Conservation (phyloP, 345 rosid genomes). For the Citrus cavaleriei region DNA sequence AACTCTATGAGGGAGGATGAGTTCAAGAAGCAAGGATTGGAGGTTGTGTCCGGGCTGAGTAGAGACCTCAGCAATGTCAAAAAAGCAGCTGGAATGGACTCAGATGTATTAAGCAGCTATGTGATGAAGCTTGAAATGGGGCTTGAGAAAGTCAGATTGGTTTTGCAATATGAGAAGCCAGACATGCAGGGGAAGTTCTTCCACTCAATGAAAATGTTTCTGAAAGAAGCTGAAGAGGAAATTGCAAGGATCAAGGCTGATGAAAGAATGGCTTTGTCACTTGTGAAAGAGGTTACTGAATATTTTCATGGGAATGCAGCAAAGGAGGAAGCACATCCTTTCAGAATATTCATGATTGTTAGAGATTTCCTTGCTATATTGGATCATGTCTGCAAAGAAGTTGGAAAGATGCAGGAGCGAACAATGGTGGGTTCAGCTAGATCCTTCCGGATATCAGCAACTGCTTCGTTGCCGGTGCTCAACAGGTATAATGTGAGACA, state of each 20-base stretch:
- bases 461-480: slow-evolving; percentile 80
- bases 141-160: slow-evolving; percentile 67
- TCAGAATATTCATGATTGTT: slow-evolving; percentile 85
- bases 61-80: slow-evolving; percentile 81
- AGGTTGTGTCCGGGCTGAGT: slow-evolving; percentile 84
- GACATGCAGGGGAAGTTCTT: slow-evolving; percentile 68
- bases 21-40: slow-evolving; percentile 84
- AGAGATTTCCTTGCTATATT: slow-evolving; percentile 75
- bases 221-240: slow-evolving; percentile 81
- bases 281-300: slow-evolving; percentile 87
- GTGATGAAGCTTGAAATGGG: slow-evolving; percentile 82
- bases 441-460: slow-evolving; percentile 77
- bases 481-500: slow-evolving; percentile 60
- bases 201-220: slow-evolving; percentile 60
- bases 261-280: slow-evolving; percentile 68
- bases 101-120: slow-evolving; percentile 83
- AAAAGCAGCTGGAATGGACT: slow-evolving; percentile 96
- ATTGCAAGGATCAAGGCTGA: slow-evolving; percentile 59
- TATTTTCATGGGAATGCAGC: slow-evolving; percentile 86
- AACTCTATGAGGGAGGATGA: slow-evolving; percentile 45
- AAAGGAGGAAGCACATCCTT: slow-evolving; percentile 93
- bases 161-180: slow-evolving; percentile 65
- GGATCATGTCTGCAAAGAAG: slow-evolving; percentile 97
- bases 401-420: slow-evolving; percentile 78
- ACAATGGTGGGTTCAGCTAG: slow-evolving; percentile 73